Conservation (phyloP, 768 basidiomycete species). For the Tylopilus plumbeoviolaceoides region DNA sequence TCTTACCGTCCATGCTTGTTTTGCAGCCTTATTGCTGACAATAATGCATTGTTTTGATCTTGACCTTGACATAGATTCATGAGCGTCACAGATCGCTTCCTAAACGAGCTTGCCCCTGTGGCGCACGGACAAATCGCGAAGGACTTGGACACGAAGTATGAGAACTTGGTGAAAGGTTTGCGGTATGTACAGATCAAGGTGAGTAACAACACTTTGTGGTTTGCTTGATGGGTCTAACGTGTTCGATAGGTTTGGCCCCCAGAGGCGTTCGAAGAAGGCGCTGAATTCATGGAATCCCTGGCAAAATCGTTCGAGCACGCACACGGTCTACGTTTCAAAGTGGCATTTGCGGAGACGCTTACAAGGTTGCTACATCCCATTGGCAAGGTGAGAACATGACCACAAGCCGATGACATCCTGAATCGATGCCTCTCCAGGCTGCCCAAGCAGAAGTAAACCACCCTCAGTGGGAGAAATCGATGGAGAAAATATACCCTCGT, state of each 20-base stretch:
- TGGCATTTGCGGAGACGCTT: conserved; percentile 80
- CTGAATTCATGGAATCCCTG: conserved; percentile 83
- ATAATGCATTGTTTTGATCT: background rate
- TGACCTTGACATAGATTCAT: conserved; percentile 54
- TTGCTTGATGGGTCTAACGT: background rate
- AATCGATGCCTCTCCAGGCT: conserved; percentile 45
- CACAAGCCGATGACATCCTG: too few species aligned
- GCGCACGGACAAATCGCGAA: conserved; percentile 73
- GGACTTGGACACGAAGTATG: conserved; percentile 77
- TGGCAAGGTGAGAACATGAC: conserved; percentile 55
- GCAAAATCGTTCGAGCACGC: conserved; percentile 81
- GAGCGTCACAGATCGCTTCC: conserved; percentile 89
- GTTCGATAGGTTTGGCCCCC: conserved; percentile 79
- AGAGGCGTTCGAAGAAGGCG: conserved; percentile 88
- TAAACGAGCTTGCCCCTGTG: conserved; percentile 73
- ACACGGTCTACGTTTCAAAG: conserved; percentile 80
- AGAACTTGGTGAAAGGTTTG: conserved; percentile 79
- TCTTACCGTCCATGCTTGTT: background rate
- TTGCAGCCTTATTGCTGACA: background rate
- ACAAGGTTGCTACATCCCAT: conserved; percentile 79
- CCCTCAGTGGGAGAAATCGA: conserved; percentile 91
- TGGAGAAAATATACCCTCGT: conserved; percentile 78
- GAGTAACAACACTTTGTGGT: conserved; percentile 1
- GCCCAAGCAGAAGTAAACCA: conserved; percentile 96
- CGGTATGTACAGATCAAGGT: conserved; percentile 82